Percentiles rank a stretch among this genome's conserved stretches.
These are phyloP conservation scores for Aechmea fasciata DNA, from an alignment of 176 grass and related monocot species.

Conservation along the genomic window DNA sequence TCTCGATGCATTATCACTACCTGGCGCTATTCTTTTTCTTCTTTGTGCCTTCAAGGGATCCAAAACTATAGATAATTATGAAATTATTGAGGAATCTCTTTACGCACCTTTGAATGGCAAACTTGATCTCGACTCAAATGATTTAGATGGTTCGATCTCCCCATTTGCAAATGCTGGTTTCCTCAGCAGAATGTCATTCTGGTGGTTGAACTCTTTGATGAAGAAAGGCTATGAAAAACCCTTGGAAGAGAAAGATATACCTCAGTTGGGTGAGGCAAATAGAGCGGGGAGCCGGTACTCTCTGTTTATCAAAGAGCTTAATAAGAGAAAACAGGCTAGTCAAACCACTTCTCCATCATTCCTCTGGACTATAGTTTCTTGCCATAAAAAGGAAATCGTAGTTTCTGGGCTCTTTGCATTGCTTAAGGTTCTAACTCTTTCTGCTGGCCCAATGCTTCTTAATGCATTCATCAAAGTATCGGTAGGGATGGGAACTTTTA, in stretches of 20 bases:
- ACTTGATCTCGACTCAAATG: neutral
- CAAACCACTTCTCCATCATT: slow-evolving; percentile 6
- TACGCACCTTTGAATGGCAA: slow-evolving; percentile 8
- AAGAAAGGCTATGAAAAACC: slow-evolving; percentile 20
- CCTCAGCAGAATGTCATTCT: slow-evolving; percentile 19
- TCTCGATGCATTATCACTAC: slow-evolving; percentile 10
- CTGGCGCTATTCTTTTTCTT: slow-evolving; percentile 8
- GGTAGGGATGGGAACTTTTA: slow-evolving; percentile 7
- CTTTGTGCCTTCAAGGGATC: slow-evolving; percentile 6
- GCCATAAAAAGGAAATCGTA: slow-evolving; percentile 18
- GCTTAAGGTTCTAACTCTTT: slow-evolving; percentile 21
- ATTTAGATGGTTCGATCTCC: neutral
- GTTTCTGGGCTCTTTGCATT: slow-evolving; percentile 19
- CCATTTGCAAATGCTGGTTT: slow-evolving; percentile 21
- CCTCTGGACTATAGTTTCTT: slow-evolving; percentile 19
- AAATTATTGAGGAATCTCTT: slow-evolving; percentile 3
- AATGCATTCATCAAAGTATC: slow-evolving; percentile 25
- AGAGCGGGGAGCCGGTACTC: slow-evolving; percentile 3
- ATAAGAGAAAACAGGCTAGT: neutral
- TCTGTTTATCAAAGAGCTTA: slow-evolving; percentile 12
- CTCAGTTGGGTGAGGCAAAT: slow-evolving; percentile 9
- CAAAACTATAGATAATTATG: neutral
- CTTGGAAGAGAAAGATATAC: slow-evolving; percentile 22
- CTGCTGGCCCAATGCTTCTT: slow-evolving; percentile 22
- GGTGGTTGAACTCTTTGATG: slow-evolving; percentile 29